Evolutionary conservation across 768 basidiomycete genomes (phyloP).

Genomic region (Phaeotremella fagi): DNA sequence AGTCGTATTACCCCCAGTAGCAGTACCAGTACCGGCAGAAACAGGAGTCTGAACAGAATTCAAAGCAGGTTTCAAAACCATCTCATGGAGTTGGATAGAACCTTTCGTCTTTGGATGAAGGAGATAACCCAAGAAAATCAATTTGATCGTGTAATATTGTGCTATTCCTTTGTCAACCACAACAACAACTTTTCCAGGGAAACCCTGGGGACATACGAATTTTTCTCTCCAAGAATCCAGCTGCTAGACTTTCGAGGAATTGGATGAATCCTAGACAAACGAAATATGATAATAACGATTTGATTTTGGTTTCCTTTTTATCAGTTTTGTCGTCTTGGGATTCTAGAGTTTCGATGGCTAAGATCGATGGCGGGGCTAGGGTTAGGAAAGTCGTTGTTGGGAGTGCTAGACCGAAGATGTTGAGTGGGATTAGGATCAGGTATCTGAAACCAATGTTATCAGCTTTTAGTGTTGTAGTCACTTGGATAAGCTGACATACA

Average conservation of each 20-base stretch:
- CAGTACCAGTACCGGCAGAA: not conserved
- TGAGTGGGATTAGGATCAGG: constrained; percentile 38
- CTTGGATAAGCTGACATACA: constrained; percentile 19
- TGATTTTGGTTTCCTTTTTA: constrained; percentile 17
- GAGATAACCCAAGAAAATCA: constrained; percentile 42
- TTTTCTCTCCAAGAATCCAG: constrained; percentile 28
- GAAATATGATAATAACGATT: constrained; percentile 32
- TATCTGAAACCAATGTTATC: too few relatives aligned
- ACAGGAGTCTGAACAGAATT: not conserved
- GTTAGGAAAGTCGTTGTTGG: constrained; percentile 34
- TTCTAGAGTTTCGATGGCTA: constrained; percentile 31
- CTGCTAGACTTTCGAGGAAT: constrained; percentile 31
- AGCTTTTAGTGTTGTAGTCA: not conserved
- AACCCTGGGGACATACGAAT: constrained; percentile 41
- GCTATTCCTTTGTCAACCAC: constrained; percentile 15
- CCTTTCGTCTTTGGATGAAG: constrained; percentile 38
- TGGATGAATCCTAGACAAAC: constrained; percentile 37
- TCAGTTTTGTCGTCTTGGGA: constrained; percentile 8
- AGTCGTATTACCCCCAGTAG: not conserved
- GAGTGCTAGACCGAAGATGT: constrained; percentile 37
- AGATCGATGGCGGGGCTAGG: constrained; percentile 29
- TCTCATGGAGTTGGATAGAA: constrained; percentile 9
- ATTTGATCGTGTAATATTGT: constrained; percentile 43
- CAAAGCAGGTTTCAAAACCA: constrained; percentile 3
- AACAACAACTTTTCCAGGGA: too few relatives aligned